Conservation (phyloP, 768 basidiomycete species). For the Trametes cingulata region DNA sequence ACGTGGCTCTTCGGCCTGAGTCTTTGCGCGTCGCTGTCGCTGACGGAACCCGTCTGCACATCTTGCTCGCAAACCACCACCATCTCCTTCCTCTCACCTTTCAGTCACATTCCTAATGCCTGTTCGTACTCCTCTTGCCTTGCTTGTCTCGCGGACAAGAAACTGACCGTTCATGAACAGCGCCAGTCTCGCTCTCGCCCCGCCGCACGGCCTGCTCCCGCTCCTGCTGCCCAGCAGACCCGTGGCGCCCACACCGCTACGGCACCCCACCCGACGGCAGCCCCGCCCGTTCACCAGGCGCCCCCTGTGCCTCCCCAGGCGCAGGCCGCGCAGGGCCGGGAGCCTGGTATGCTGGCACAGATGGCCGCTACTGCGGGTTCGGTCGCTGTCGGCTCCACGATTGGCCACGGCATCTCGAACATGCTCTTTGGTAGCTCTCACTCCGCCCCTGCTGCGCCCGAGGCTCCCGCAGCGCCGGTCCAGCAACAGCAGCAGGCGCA, state of each 20-base stretch:
- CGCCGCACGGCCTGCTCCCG: slow-evolving; percentile 44
- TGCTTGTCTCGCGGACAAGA: neutral
- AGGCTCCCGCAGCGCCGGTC: slow-evolving; percentile 49
- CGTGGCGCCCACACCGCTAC: slow-evolving; percentile 52
- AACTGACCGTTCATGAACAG: slow-evolving; percentile 37
- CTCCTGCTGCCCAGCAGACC: slow-evolving; percentile 47
- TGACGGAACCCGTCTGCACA: slow-evolving; percentile 17
- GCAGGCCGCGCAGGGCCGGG: slow-evolving; percentile 35
- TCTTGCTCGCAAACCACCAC: slow-evolving; percentile 26
- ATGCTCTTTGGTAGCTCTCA: slow-evolving; percentile 84
- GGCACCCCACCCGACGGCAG: slow-evolving; percentile 40
- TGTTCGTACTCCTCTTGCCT: slow-evolving; percentile 38
- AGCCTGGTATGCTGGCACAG: slow-evolving; percentile 76
- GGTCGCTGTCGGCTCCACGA: slow-evolving; percentile 83
- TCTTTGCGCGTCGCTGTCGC: slow-evolving; percentile 23
- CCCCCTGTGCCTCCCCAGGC: slow-evolving; percentile 37
- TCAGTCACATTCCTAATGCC: slow-evolving; percentile 41
- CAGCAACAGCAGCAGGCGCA: slow-evolving; percentile 50
- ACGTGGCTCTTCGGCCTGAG: slow-evolving; percentile 27
- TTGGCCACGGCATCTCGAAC: slow-evolving; percentile 86
- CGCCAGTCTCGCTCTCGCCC: slow-evolving; percentile 76
- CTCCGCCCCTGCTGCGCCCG: slow-evolving; percentile 43
- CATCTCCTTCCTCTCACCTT: slow-evolving; percentile 8
- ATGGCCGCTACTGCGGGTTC: slow-evolving; percentile 93
- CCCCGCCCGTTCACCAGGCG: slow-evolving; percentile 40